phyloP scores from a whole-genome alignment of 2,329 filamentous ascomycete species.

The Huntiella bhutanensis region DNA sequence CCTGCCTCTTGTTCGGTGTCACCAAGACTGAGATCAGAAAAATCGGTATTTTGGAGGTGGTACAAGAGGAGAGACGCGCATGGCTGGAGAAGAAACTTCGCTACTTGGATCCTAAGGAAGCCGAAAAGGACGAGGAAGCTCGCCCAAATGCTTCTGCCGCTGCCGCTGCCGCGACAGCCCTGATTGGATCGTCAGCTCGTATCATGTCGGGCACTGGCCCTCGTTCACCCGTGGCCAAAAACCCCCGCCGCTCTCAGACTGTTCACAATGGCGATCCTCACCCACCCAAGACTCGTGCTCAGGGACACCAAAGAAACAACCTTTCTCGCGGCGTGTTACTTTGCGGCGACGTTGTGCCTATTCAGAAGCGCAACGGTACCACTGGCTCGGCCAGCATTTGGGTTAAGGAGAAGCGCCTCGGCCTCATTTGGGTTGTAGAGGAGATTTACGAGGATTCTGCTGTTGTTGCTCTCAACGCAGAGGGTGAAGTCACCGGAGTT shows the following conservation, averaged over 20 bases:
- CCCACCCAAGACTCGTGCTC: conserved; percentile 33
- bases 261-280: conserved; percentile 37
- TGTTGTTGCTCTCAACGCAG: conserved; percentile 55
- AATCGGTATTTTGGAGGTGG: conserved; percentile 86
- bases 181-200: conserved; percentile 67
- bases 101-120: conserved; percentile 34
- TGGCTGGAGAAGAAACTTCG: conserved; percentile 80
- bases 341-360: conserved; percentile 95
- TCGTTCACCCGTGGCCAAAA: conserved; percentile 18
- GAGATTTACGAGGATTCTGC: conserved; percentile 93
- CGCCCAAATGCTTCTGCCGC: conserved; percentile 20
- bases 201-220: conserved; percentile 67
- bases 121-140: conserved; percentile 20
- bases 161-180: conserved; percentile 24
- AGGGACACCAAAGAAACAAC: conserved; percentile 46
- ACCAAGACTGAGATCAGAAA: conserved; percentile 44
- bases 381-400: conserved; percentile 87
- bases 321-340: conserved; percentile 78
- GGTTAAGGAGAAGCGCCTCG: conserved; percentile 93
- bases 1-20: conserved; percentile 63
- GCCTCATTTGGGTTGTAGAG: conserved; percentile 92
- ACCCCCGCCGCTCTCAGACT: conserved; percentile 42
- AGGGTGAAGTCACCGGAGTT: conserved; percentile 51
- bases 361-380: conserved; percentile 83
- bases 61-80: conserved; percentile 68